Base-by-base conservation (phyloP, 768 basidiomycete genomes). In the Leccinum sublutescens region DNA sequence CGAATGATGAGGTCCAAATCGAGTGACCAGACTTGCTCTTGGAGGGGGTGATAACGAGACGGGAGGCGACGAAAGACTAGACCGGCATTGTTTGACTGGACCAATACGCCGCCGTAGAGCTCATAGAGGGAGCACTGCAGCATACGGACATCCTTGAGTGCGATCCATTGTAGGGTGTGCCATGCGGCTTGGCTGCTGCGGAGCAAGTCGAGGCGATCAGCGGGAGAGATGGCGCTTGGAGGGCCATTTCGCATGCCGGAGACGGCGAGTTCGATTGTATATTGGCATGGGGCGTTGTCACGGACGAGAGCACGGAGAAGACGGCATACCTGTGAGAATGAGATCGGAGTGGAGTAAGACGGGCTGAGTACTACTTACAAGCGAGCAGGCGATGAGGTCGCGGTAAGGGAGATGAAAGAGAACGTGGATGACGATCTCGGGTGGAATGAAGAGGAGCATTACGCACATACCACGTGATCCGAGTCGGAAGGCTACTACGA, bases 41-140 rank as follows among this genome's bases (percentile, higher is more conserved):
- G 64, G 58, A 86, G 83, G n/a, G 68, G 73, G 23, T 82, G 79
- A 51, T 74, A 68, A 27, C 66, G 65, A 9, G 85, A 85, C 17
- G 85, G 82, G 11, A 86, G 76, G 52, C 77, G 77, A 55, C 71
- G 69, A 64, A 85, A 84, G 15, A 62, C 64, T 34, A 86, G 70
- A 1, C 65, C 70, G 23, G 5, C 0, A 17, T 58, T 29, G 21
- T 23, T 62, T 45, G 74, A 70, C 63, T 84, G 82, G 1, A 76
- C 84, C 9, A 87, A 66, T 12, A 86, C 79, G 11, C 82, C 82
- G 3, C 85, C 85, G 59, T 76, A 85, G 0, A 87, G 76, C 62
- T 87, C 85, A 78, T 85, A 86, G 5, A 83, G 63, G 19, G 73
- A 73, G 29, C 82, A 82, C 4, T 62, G 59, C 27, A 68, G 55